These are phyloP conservation scores for Mrakia gelida DNA, from an alignment of 768 basidiomycete species.

Conservation along the genomic window DNA sequence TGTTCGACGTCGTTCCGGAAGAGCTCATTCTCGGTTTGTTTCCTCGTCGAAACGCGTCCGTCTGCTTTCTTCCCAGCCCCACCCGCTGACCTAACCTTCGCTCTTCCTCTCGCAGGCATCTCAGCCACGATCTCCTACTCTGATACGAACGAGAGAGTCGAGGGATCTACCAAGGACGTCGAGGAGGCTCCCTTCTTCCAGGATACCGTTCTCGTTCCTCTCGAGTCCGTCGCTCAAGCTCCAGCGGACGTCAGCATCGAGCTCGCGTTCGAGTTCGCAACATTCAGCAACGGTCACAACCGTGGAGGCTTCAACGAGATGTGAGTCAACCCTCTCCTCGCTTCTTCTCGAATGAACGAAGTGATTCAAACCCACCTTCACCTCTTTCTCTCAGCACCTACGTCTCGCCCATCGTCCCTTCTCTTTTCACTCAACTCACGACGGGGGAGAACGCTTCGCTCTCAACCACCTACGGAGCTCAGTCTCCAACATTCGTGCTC, in stretches of 20 bases:
- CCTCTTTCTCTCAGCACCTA: slow-evolving; percentile 40
- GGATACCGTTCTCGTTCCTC: slow-evolving; percentile 49
- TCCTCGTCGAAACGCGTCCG: no score
- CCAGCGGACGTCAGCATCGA: slow-evolving; percentile 57
- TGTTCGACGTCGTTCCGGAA: neutral
- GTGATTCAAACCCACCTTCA: neutral
- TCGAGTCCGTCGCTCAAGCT: neutral
- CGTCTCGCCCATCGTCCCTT: slow-evolving; percentile 57
- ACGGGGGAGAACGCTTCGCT: slow-evolving; percentile 60
- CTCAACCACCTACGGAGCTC: slow-evolving; percentile 68
- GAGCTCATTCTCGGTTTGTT: neutral
- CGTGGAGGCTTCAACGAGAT: slow-evolving; percentile 40
- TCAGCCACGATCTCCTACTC: slow-evolving; percentile 70
- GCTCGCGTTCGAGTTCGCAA: slow-evolving; percentile 51
- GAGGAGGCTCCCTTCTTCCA: slow-evolving; percentile 57
- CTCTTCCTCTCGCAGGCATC: slow-evolving; percentile 48
- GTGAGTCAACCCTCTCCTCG: neutral
- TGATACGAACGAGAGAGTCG: slow-evolving; percentile 52
- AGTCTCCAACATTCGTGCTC: slow-evolving; percentile 61
- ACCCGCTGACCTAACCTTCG: neutral
- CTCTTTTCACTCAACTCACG: slow-evolving; percentile 69
- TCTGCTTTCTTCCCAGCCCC: no score
- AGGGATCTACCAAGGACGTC: slow-evolving; percentile 53
- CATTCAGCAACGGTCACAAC: slow-evolving; percentile 55
- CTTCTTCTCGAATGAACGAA: neutral